phyloP scores from a whole-genome alignment of 306 rosid genomes.

The Vachellia collinsii region DNA sequence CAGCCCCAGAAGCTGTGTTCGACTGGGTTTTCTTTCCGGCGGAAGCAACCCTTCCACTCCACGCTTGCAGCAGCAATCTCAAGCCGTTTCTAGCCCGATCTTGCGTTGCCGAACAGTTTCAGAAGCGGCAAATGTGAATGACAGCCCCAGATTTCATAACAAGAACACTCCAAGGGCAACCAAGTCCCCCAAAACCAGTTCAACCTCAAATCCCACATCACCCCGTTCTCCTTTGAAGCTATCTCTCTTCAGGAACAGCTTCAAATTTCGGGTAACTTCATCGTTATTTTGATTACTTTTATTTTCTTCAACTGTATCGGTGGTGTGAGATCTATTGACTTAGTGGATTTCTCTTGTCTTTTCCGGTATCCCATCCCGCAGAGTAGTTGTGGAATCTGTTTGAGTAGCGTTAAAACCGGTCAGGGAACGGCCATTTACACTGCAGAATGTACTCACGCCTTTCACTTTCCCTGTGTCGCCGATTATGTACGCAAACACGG shows the following conservation, averaged over 20 bases:
- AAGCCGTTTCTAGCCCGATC: constrained; percentile 44
- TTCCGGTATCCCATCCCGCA: constrained; percentile 32
- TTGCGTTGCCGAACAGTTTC: constrained; percentile 59
- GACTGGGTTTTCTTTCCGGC: constrained; percentile 72
- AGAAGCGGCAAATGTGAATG: constrained; percentile 38
- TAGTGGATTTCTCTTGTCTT: not conserved
- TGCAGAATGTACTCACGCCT: constrained; percentile 90
- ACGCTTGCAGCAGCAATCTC: constrained; percentile 46
- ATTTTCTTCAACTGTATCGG: not conserved
- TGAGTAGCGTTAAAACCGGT: constrained; percentile 88
- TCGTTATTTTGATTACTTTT: not conserved
- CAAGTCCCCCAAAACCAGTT: constrained; percentile 48
- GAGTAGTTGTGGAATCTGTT: constrained; percentile 96
- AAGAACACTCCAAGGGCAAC: constrained; percentile 49
- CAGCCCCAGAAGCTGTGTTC: constrained; percentile 72
- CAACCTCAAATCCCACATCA: constrained; percentile 73
- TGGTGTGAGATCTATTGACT: not conserved
- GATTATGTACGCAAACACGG: constrained; percentile 68
- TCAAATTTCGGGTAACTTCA: constrained; percentile 76
- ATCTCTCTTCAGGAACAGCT: constrained; percentile 92
- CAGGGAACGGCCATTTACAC: constrained; percentile 98
- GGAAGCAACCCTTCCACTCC: constrained; percentile 73
- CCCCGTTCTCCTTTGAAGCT: constrained; percentile 91
- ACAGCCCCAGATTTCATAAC: constrained; percentile 50
- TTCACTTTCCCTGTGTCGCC: constrained; percentile 93